Evolutionary conservation across 2,329 filamentous ascomycete species (phyloP), one percentile per base, ranked within the genome.

Genomic region (Helicocarpus griseus): DNA sequence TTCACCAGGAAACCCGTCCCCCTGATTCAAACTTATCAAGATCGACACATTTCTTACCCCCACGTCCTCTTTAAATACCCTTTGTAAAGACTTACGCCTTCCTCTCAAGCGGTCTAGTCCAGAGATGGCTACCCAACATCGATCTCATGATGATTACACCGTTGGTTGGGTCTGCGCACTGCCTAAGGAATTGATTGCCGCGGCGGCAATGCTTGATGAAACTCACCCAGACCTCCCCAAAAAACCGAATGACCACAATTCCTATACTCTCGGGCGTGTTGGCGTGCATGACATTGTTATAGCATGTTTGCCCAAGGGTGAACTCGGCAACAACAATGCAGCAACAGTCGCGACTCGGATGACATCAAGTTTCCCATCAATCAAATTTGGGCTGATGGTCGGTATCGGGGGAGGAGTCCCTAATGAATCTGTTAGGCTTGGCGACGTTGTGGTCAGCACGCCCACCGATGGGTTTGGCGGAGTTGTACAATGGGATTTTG

Each of bases 361-460:
- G 29, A 24, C 40, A 49, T 52, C 29, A 11, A 53, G 35, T 38
- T 66, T 58, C 47, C 57, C 55, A 36, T 55, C 48, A 13, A 53
- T 60, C 11, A 28, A 52, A 14, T 45, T 57, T 24, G 61, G 64
- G 2, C 59, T 76, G 1, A 65, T 76, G 63, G 71, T 76, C 0
- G 72, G 72, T 17, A 69, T 76, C 35, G 72, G 68, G 0, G 67
- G 67, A 11, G 63, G 61, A 0, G 56, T 60, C 0, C 63, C 63
- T 4, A 46, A 50, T n/a, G 36, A 56, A 33, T 41, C 52, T 48
- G 45, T 53, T 40, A 50, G 50, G 43, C 51, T 55, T 28, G 53
- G 53, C 13, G 51, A 53, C 44, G 40, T 53, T 50, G 53, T 55
- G 33, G 41, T 53, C 8, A 58, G 62, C 33, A n/a, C 36, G 17